Evolutionary conservation across 2,329 filamentous ascomycete genomes (phyloP), one percentile per base, ranked within the genome.

Genomic region (Sclerotinia nivalis): DNA sequence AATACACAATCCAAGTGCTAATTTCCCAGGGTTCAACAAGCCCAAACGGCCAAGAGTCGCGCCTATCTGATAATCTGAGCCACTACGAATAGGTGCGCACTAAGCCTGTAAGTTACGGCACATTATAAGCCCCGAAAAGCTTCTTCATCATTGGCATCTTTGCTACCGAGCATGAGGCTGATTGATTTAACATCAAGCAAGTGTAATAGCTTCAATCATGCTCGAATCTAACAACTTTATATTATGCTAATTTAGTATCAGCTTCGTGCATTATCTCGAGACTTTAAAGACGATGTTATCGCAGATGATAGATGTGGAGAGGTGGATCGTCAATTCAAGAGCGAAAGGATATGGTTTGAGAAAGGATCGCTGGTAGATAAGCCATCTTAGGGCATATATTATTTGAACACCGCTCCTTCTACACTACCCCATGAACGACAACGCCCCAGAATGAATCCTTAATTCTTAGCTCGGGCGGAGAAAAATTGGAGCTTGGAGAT

Each of bases 91-190:
- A 47, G 40, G 31, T n/a, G 40, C 40, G 25, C 25, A 25, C n/a
- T 10, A 22, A 13, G 18, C 4, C 54, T 43, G 18, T 31, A 47
- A 60, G 25, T 40, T 22, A 45, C 25, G n/a, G 25, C 28, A 45
- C 28, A 52, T 13, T 28, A 43, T 28, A 47, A 9, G 12, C 58
- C 18, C 12, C 7, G 28, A 18, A 45, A 60, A 60, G 58, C 58
- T 60, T 60, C 15, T 60, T 45, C 25, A 25, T 60, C 43, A 60
- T 28, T 60, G 58, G n/a, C 58, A 61, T 47, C 22, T 20, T 28
- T 47, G 40, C 58, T 47, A 25, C 18, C 58, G 58, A 47, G 10
- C 2, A 31, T 61, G 58, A 47, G 58, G 25, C 40, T 61, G 15
- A 61, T 47, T 47, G 15, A 61, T 47, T 28, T 31, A 31, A 61